Conservation (phyloP, 257 asterid species). For the Solanum appendiculatum region DNA sequence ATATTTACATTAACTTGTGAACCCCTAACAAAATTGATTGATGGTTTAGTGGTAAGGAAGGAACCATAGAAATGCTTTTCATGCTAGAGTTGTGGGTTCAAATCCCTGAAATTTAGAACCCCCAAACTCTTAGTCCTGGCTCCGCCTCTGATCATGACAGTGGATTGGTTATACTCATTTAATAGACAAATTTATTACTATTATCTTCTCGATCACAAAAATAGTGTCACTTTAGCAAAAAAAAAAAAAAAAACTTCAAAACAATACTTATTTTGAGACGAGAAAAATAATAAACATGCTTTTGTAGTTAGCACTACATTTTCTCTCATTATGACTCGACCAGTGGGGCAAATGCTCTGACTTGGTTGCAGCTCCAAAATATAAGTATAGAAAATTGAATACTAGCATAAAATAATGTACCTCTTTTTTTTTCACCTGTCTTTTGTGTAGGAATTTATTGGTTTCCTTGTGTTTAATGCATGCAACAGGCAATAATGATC, state of each 20-base stretch:
- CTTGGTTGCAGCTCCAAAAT: not conserved
- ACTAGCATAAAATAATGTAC: not conserved
- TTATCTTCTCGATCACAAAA: not conserved
- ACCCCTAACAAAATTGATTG: too few relatives aligned
- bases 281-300: too few relatives aligned
- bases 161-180: not conserved
- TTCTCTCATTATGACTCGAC: not conserved
- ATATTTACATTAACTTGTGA: too few relatives aligned
- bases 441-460: not conserved
- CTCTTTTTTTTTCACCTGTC: not conserved
- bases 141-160: not conserved
- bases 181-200: not conserved
- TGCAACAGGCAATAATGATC: not conserved
- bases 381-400: not conserved
- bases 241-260: too few relatives aligned
- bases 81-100: too few relatives aligned
- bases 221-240: not conserved
- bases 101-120: too few relatives aligned
- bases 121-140: too few relatives aligned
- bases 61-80: too few relatives aligned
- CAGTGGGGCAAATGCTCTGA: not conserved
- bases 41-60: too few relatives aligned
- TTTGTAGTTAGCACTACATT: not conserved
- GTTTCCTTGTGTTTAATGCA: not conserved
- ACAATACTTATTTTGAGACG: not conserved